Base-by-base conservation (phyloP, 2,329 filamentous ascomycete species). In the Ceratocystis colombiana region DNA sequence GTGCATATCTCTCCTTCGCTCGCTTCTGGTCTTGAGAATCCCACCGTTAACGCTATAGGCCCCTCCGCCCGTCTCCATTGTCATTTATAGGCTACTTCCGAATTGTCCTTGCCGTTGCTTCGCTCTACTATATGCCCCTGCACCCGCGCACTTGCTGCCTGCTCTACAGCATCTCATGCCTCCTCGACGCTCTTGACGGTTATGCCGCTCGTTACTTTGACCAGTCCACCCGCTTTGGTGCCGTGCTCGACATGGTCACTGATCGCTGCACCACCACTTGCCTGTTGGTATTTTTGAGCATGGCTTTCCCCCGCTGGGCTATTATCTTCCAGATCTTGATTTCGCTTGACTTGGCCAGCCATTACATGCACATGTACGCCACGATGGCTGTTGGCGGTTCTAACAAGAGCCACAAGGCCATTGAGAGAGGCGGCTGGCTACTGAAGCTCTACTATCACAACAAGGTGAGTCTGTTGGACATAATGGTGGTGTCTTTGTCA, bases 311-410 rank as follows among this genome's bases (percentile, higher is more conserved):
- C 3, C 85, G 92, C 67, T 97, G 90, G 88, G 87, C 90, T 70
- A 91, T 97, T 71, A 74, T 97, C 68, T 99, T 99, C 82, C 94
- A 99, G 79, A 85, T 88, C 57, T 79, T 99, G 73, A 96, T 99
- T 76, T 88, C 88, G 66, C 79, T 99, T 72, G 94, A 99, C 76
- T 82, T 99, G 70, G 89, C 94, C 33, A 96, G 91, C 75, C 94
- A 99, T 77, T 99, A 97, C 75, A 93, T 97, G 81, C 94, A 99
- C 79, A 99, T 99, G 94, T 97, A 96, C 75, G 90, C 92, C 12
- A 96, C 91, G 0, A 79, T 96, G 72, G 87, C 87, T 70, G 94
- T 96, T 85, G 90, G 88, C 65, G 90, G 90, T 64, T 82, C 84
- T 65, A 84, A 86, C 71, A 89, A 78, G 70, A 87, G 91, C 79